Percentiles rank a stretch among this genome's conserved stretches.
Evolutionary conservation across 169 alveolate genomes (phyloP).

Genomic region (Plasmodium vinckei): DNA sequence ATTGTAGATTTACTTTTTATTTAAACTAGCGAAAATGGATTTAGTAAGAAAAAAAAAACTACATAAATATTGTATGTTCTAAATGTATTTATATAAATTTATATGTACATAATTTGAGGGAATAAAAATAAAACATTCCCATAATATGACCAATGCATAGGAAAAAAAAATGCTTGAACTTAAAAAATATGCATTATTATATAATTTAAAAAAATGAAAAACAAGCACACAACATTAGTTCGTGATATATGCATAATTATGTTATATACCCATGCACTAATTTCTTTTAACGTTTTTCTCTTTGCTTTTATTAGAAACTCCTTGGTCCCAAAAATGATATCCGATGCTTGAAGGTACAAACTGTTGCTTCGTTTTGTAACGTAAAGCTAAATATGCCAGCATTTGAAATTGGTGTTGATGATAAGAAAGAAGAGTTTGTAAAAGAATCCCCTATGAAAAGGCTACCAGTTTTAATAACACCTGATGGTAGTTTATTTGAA

Average conservation of each 20-base stretch:
- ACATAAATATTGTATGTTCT: neutral
- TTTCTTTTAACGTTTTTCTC: neutral
- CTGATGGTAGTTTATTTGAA: conserved; percentile 45
- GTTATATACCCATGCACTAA: no score
- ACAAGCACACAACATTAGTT: no score
- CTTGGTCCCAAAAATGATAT: conserved; percentile 62
- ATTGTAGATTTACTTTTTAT: neutral
- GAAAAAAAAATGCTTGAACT: no score
- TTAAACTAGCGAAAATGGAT: conserved; percentile 33
- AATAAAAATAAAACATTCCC: neutral
- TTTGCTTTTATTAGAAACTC: conserved; percentile 20
- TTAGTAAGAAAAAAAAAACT: conserved; percentile 38
- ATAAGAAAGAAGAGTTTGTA: conserved; percentile 47
- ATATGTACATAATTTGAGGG: neutral
- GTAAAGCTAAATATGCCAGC: conserved; percentile 38
- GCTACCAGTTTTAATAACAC: conserved; percentile 55
- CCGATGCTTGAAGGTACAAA: conserved; percentile 49
- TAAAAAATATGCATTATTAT: no score
- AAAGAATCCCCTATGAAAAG: conserved; percentile 57
- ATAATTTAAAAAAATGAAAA: no score
- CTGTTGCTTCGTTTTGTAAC: conserved; percentile 67
- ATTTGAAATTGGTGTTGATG: conserved; percentile 54
- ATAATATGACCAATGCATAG: no score
- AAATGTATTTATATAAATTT: neutral
- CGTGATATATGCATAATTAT: no score